Percentiles rank a stretch among this genome's conserved stretches.
phyloP scores from a whole-genome alignment of 2,329 filamentous ascomycete species.

The Neurospora sp. region DNA sequence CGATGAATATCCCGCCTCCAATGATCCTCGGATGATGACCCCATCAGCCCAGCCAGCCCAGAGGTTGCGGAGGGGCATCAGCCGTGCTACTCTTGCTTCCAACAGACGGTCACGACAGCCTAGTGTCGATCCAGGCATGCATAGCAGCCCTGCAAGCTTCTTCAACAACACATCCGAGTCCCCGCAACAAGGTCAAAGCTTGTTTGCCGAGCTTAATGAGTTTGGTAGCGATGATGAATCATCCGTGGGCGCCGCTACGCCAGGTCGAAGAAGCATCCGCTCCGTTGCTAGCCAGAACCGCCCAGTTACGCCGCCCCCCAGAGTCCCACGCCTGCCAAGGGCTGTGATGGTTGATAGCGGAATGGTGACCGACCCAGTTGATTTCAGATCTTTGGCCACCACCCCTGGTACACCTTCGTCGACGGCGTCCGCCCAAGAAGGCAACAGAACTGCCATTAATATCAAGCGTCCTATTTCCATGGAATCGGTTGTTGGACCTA shows the following conservation, averaged over 20 bases:
- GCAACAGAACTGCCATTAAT: conserved; percentile 18
- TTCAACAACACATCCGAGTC: conserved; percentile 40
- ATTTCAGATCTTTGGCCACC: conserved; percentile 20
- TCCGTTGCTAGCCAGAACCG: conserved; percentile 26
- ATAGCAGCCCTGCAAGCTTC: conserved; percentile 51
- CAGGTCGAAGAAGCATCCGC: conserved; percentile 38
- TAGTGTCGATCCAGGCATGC: conserved; percentile 48
- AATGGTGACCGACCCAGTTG: conserved; percentile 52
- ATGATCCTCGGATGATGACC: conserved; percentile 42
- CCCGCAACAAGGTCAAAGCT: conserved; percentile 57
- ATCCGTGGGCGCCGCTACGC: conserved; percentile 40
- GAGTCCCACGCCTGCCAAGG: conserved; percentile 40
- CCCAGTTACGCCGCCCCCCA: conserved; percentile 34
- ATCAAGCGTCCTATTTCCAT: conserved; percentile 30
- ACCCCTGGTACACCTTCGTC: conserved; percentile 6
- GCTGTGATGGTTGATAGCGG: conserved; percentile 49
- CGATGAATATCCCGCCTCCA: conserved; percentile 46
- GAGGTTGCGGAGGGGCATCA: conserved; percentile 63
- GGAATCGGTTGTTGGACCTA: conserved; percentile 29
- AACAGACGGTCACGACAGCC: conserved; percentile 50
- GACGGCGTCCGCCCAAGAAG: neutral
- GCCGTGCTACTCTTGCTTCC: conserved; percentile 43
- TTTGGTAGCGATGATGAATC: conserved; percentile 69
- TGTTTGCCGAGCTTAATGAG: conserved; percentile 85
- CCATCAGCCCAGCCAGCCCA: conserved; percentile 53